Conservation (phyloP, 257 asterid genomes). For the Solanum stenotomum region DNA sequence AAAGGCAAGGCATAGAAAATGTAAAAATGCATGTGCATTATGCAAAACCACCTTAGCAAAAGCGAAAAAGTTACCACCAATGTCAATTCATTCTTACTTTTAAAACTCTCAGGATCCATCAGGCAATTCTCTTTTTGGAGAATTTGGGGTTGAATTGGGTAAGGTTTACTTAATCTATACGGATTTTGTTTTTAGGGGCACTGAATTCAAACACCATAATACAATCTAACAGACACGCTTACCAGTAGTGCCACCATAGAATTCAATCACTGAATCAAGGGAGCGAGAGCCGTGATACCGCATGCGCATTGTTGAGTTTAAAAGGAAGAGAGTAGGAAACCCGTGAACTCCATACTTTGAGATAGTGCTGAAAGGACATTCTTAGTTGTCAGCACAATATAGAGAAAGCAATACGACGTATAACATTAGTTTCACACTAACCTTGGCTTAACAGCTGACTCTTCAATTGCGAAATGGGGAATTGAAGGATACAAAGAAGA, state of each 20-base stretch:
- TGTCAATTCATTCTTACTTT: not conserved
- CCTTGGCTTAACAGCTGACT: constrained; percentile 93
- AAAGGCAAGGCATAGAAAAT: not conserved
- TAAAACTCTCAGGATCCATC: not conserved
- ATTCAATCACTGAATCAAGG: constrained; percentile 58
- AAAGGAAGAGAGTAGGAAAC: constrained; percentile 72
- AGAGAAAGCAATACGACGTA: not conserved
- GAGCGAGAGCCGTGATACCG: constrained; percentile 84
- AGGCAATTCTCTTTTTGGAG: not conserved
- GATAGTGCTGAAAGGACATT: constrained; percentile 58
- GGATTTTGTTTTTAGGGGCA: not conserved
- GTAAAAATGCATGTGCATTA: not conserved
- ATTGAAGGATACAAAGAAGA: constrained; percentile 76
- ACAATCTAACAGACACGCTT: constrained; percentile 13
- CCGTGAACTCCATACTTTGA: constrained; percentile 96
- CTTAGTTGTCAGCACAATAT: constrained; percentile 2
- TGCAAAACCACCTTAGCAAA: not conserved
- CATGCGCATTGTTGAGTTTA: constrained; percentile 71
- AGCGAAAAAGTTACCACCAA: not conserved
- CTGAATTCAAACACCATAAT: not conserved
- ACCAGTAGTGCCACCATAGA: constrained; percentile 76
- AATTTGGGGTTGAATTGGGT: not conserved
- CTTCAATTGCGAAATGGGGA: constrained; percentile 91
- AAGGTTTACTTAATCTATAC: not conserved
- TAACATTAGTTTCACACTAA: constrained; percentile 18